phyloP scores from a whole-genome alignment of 164 flowering plant species.

The Stephania yunnanensis region DNA sequence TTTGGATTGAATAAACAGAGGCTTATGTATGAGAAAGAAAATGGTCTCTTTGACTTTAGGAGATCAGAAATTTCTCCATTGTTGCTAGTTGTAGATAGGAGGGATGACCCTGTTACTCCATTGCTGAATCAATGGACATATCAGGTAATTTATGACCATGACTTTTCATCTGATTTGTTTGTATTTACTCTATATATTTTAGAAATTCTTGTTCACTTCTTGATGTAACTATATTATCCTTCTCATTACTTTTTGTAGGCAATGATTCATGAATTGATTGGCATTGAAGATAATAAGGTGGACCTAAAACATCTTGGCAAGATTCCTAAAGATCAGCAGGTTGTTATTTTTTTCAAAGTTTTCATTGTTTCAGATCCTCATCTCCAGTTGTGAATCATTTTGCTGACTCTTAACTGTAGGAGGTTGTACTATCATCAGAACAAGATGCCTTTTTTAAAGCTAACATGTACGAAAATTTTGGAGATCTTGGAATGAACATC shows the following conservation, averaged over 20 bases:
- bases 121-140: constrained; percentile 97
- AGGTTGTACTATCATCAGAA: constrained; percentile 86
- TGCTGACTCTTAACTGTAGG: constrained; percentile 38
- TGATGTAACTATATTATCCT: background rate
- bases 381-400: background rate
- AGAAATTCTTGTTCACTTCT: background rate
- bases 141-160: constrained; percentile 48
- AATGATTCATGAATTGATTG: constrained; percentile 94
- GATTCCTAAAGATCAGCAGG: constrained; percentile 82
- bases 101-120: constrained; percentile 96
- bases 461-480: constrained; percentile 97
- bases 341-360: constrained; percentile 16
- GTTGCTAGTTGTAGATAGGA: constrained; percentile 74
- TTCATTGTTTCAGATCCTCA: background rate
- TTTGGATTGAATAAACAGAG: constrained; percentile 44
- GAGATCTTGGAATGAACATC: constrained; percentile 96
- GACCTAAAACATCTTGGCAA: constrained; percentile 61
- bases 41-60: constrained; percentile 95
- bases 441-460: constrained; percentile 90
- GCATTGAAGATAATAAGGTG: constrained; percentile 88
- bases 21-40: constrained; percentile 93
- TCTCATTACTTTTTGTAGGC: constrained; percentile 45
- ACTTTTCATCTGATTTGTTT: constrained; percentile 4
- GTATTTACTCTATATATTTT: background rate
- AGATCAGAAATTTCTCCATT: constrained; percentile 84